Evolutionary conservation across 345 rosid species (phyloP).

Genomic region (Ricinus communis): DNA sequence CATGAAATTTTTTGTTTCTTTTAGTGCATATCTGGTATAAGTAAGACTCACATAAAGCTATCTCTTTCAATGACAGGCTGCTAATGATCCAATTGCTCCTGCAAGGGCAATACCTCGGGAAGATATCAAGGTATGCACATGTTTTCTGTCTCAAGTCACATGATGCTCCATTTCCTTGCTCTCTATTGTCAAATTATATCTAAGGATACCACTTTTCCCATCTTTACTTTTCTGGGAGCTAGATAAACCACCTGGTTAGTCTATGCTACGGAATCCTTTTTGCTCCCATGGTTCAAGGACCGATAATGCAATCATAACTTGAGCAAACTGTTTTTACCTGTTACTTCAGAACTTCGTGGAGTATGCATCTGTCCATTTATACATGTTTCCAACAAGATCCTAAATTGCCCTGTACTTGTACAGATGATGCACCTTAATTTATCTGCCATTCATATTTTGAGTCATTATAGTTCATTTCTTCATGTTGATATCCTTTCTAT

Average conservation of each 20-base stretch:
- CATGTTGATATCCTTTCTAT: not conserved
- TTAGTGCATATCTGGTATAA: not conserved
- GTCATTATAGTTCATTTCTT: not conserved
- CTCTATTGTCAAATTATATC: not conserved
- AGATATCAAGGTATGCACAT: slow-evolving; percentile 63
- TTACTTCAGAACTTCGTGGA: too few species aligned
- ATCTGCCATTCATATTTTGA: too few species aligned
- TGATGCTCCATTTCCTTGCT: not conserved
- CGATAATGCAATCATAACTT: too few species aligned
- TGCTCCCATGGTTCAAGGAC: too few species aligned
- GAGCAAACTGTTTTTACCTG: too few species aligned
- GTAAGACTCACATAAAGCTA: not conserved
- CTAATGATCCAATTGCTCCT: slow-evolving; percentile 92
- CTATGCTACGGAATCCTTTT: too few species aligned
- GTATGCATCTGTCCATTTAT: not conserved
- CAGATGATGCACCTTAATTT: too few species aligned
- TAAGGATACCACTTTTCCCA: not conserved
- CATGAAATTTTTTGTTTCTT: not conserved
- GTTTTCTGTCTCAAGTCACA: not conserved
- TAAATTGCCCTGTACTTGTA: too few species aligned
- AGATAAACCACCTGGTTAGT: too few species aligned
- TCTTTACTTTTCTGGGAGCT: not conserved
- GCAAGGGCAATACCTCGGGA: slow-evolving; percentile 77
- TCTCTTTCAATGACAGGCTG: slow-evolving; percentile 51
- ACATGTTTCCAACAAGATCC: not conserved